These are phyloP conservation scores for Hericium rajendrae DNA, from an alignment of 768 basidiomycete species.

Conservation along the genomic window DNA sequence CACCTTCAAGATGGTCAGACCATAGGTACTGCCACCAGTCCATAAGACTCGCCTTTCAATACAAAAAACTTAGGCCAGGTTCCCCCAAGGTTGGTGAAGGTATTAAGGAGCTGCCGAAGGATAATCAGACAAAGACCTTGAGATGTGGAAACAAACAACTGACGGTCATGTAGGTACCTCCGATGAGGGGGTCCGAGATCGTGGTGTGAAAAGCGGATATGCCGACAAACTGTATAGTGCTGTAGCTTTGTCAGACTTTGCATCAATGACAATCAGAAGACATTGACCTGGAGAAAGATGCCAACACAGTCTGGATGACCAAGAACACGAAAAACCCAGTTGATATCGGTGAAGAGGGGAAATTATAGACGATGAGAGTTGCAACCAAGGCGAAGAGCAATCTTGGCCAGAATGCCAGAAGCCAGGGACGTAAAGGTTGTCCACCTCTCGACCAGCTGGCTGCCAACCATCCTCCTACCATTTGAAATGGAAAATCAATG, in stretches of 20 bases:
- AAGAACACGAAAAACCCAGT: slow-evolving; percentile 73
- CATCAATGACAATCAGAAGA: background rate
- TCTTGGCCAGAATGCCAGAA: slow-evolving; percentile 85
- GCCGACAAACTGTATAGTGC: slow-evolving; percentile 98
- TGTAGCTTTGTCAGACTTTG: slow-evolving; percentile 20
- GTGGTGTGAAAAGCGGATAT: slow-evolving; percentile 98
- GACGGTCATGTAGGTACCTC: slow-evolving; percentile 99
- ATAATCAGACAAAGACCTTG: background rate
- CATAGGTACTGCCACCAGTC: background rate
- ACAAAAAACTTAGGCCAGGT: slow-evolving; percentile 98
- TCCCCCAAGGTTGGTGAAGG: slow-evolving; percentile 92
- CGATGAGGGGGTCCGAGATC: slow-evolving; percentile 92
- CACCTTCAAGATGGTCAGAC: slow-evolving; percentile 35
- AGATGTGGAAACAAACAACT: slow-evolving; percentile 18
- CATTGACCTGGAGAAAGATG: slow-evolving; percentile 77
- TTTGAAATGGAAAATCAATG: slow-evolving; percentile 97
- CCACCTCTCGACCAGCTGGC: slow-evolving; percentile 85
- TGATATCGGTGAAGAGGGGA: slow-evolving; percentile 70
- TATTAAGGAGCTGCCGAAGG: slow-evolving; percentile 70
- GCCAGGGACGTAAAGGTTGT: slow-evolving; percentile 76
- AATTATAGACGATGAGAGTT: slow-evolving; percentile 72
- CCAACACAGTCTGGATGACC: slow-evolving; percentile 71
- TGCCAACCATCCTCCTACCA: slow-evolving; percentile 88
- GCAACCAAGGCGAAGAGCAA: slow-evolving; percentile 63
- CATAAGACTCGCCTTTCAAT: slow-evolving; percentile 53